Evolutionary conservation across 1,284 basidiomycete genomes (phyloP).

Genomic region (Ganoderma sinense): DNA sequence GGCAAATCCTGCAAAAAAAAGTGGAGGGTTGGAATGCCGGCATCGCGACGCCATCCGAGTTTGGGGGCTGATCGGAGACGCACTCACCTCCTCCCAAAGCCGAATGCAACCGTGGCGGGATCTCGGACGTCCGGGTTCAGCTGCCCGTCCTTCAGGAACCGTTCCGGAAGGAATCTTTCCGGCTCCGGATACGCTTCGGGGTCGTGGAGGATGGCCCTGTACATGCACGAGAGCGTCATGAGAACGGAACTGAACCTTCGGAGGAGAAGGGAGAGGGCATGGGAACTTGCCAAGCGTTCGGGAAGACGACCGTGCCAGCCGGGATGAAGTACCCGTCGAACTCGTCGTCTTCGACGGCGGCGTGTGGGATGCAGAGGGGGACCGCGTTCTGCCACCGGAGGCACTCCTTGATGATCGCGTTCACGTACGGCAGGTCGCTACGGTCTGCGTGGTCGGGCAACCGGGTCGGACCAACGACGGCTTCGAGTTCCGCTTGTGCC

Average conservation of each 20-base stretch:
- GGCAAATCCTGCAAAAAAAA: conserved; percentile 26
- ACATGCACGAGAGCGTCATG: conserved; percentile 5
- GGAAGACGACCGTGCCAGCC: conserved; percentile 34
- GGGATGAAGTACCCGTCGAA: conserved; percentile 33
- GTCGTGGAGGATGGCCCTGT: conserved; percentile 20
- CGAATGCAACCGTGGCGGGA: conserved; percentile 28
- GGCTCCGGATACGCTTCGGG: conserved; percentile 33
- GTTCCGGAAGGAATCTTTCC: conserved; percentile 32
- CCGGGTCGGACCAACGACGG: conserved; percentile 23
- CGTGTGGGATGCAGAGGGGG: conserved; percentile 24
- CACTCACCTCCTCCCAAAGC: conserved; percentile 29
- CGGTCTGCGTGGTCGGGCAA: conserved; percentile 26
- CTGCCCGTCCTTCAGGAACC: conserved; percentile 32
- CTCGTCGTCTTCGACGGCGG: conserved; percentile 27
- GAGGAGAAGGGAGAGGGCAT: background rate
- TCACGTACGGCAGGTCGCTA: conserved; percentile 21
- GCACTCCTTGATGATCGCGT: conserved; percentile 31
- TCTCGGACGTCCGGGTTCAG: conserved; percentile 25
- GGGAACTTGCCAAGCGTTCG: conserved; percentile 28
- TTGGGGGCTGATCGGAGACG: background rate
- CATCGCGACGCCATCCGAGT: background rate
- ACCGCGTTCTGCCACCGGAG: conserved; percentile 27
- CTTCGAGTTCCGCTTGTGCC: conserved; percentile 24
- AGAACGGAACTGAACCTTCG: background rate
- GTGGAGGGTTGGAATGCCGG: too few relatives aligned